phyloP scores from a whole-genome alignment of 805 yeast genomes.

The Saccharomycopsis fermentans region DNA sequence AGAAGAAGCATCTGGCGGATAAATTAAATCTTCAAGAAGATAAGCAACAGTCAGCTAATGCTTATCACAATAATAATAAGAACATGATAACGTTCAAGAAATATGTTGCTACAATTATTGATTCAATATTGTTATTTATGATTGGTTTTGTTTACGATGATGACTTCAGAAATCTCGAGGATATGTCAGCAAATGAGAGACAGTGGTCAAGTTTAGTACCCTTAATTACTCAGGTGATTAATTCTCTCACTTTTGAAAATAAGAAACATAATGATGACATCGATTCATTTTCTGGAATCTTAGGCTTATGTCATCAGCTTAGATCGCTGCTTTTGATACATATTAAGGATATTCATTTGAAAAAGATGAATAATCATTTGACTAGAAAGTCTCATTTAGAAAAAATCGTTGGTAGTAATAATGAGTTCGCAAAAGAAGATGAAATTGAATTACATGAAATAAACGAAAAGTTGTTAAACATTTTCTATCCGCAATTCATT shows the following conservation, averaged over 20 bases:
- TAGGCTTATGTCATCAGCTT: constrained; percentile 16
- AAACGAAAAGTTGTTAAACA: constrained; percentile 1
- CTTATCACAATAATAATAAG: background rate
- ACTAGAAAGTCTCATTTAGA: constrained; percentile 5
- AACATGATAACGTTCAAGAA: background rate
- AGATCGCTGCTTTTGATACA: constrained; percentile 11
- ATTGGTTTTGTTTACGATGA: constrained; percentile 17
- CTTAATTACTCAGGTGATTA: constrained; percentile 8
- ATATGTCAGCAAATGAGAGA: constrained; percentile 6
- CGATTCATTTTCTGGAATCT: background rate
- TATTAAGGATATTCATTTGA: constrained; percentile 1
- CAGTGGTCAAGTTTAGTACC: constrained; percentile 15
- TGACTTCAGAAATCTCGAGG: constrained; percentile 2
- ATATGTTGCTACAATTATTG: constrained; percentile 1
- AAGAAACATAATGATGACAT: background rate
- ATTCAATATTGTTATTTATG: constrained; percentile 11
- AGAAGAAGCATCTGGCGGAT: constrained; percentile 14
- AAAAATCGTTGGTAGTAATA: background rate
- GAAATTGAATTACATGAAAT: constrained; percentile 12
- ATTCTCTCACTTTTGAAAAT: background rate
- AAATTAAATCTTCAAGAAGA: constrained; percentile 3
- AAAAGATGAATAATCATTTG: constrained; percentile 2
- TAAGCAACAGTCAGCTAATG: background rate
- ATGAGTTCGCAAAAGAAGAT: constrained; percentile 2
- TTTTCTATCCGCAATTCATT: constrained; percentile 9